Evolutionary conservation across 495 filamentous ascomycete species (phyloP).

Genomic region (Neurospora tetrasperma): DNA sequence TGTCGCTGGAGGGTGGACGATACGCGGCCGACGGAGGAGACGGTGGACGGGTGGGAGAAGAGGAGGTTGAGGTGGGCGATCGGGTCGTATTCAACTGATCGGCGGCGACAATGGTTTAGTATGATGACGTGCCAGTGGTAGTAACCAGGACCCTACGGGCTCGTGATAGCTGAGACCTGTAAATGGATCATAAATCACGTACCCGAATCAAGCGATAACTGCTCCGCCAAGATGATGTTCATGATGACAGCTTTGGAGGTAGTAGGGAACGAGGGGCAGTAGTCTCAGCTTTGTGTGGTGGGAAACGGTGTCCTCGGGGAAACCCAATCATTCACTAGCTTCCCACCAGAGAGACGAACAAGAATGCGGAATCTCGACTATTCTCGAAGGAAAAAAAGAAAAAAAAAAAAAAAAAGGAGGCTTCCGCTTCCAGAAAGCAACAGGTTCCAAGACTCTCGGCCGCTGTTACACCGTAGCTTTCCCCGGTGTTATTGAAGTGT

Average conservation of each 20-base stretch:
- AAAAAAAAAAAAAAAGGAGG: not conserved
- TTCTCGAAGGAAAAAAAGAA: not conserved
- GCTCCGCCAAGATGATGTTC: conserved; percentile 33
- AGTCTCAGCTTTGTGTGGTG: not conserved
- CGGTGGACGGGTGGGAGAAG: conserved; percentile 84
- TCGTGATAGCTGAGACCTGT: not conserved
- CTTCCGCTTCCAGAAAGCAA: not conserved
- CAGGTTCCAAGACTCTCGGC: not conserved
- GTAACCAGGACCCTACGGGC: not conserved
- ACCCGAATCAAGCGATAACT: conserved; percentile 44
- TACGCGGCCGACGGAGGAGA: conserved; percentile 64
- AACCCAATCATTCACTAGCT: not conserved
- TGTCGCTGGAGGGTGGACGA: conserved; percentile 61
- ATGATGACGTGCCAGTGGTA: not conserved
- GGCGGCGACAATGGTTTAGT: conserved; percentile 11
- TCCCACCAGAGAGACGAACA: not conserved
- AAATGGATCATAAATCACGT: conserved; percentile 6
- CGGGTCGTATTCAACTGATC: conserved; percentile 81
- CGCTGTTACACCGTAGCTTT: not conserved
- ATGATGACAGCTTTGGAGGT: conserved; percentile 18
- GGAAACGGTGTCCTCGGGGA: not conserved
- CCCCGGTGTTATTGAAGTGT: not conserved
- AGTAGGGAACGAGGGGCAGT: not conserved
- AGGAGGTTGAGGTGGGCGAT: conserved; percentile 87
- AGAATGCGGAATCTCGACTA: not conserved